phyloP scores from a whole-genome alignment of 371 early-diverging fungal genomes.

The Lichtheimia corymbifera region DNA sequence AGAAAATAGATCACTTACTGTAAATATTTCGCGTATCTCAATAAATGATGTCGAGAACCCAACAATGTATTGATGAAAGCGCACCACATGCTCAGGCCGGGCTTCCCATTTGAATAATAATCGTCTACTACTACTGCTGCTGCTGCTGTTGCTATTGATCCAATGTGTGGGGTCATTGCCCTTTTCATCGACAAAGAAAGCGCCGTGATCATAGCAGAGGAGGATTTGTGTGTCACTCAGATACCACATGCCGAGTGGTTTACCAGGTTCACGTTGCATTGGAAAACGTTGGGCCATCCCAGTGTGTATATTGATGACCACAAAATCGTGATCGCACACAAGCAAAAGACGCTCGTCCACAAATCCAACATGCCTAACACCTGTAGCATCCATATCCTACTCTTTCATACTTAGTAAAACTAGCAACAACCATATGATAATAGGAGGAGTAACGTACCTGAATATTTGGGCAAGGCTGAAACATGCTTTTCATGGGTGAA shows the following conservation, averaged over 20 bases:
- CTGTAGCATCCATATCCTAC: neutral
- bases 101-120: neutral
- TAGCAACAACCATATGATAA: too few species aligned
- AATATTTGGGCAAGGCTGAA: too few species aligned
- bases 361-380: neutral
- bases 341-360: neutral
- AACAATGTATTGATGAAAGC: neutral
- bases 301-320: neutral
- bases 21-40: neutral
- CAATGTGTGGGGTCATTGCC: neutral
- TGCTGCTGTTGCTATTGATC: neutral
- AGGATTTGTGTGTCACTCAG: neutral
- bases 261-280: neutral
- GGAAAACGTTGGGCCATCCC: neutral
- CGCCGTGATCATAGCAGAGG: neutral
- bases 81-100: neutral
- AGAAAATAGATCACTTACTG: neutral
- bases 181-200: neutral
- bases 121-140: too few species aligned
- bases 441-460: too few species aligned
- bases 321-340: neutral
- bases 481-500: too few species aligned
- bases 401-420: neutral
- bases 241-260: neutral
- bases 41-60: neutral